Conservation (phyloP, 2,329 filamentous ascomycete species). For the Geoglossum cookeanum region DNA sequence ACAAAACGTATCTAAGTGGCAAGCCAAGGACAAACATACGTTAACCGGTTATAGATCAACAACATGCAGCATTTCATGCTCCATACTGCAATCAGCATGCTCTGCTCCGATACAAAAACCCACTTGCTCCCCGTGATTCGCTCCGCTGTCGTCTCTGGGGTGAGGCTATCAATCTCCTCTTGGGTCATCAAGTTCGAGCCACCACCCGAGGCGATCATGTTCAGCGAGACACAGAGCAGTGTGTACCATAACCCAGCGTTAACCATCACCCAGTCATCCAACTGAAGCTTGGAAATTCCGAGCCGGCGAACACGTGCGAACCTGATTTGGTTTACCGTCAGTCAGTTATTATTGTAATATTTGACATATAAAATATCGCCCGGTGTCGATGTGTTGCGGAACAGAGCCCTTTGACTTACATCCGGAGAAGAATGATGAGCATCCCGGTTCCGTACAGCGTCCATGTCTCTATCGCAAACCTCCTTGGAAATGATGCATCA, state of each 20-base stretch:
- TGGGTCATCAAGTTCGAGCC: conserved; percentile 40
- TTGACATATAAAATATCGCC: no score
- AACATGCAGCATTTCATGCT: conserved; percentile 36
- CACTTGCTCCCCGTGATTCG: conserved; percentile 38
- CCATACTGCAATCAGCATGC: conserved; percentile 41
- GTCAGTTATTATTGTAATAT: conserved; percentile 16
- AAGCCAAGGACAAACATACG: conserved; percentile 18
- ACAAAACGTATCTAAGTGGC: not conserved
- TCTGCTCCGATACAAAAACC: conserved; percentile 41
- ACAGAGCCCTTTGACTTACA: conserved; percentile 18
- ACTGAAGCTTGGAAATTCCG: conserved; percentile 30
- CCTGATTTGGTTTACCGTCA: conserved; percentile 10
- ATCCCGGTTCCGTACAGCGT: conserved; percentile 22
- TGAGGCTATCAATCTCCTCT: conserved; percentile 25
- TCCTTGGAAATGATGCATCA: not conserved
- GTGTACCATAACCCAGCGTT: conserved; percentile 36
- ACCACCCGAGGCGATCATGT: conserved; percentile 32
- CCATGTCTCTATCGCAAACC: conserved; percentile 16
- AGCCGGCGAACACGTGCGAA: conserved; percentile 22
- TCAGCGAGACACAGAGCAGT: conserved; percentile 33
- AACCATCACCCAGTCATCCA: conserved; percentile 37
- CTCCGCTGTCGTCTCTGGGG: conserved; percentile 23
- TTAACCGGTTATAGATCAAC: conserved; percentile 36
- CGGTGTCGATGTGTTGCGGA: no score
- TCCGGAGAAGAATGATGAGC: conserved; percentile 19